These are phyloP conservation scores for Daldinia sp. DNA, from an alignment of 2,329 filamentous ascomycete species.

Conservation along the genomic window DNA sequence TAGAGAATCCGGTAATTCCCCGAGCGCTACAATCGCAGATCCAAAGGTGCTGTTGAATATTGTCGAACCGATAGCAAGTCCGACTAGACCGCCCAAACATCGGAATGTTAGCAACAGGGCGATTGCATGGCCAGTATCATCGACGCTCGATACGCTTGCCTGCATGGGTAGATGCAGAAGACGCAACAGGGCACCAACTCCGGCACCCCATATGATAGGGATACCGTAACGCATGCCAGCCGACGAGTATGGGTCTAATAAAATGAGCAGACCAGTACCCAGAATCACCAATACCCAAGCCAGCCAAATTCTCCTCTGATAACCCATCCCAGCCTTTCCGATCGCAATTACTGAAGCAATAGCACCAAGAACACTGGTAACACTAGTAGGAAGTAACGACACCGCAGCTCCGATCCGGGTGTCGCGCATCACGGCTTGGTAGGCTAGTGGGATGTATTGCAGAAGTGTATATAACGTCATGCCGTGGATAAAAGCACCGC, in stretches of 20 bases:
- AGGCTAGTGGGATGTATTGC: constrained; percentile 48
- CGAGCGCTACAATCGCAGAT: constrained; percentile 26
- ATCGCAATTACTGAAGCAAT: constrained; percentile 33
- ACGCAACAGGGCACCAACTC: constrained; percentile 37
- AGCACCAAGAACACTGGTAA: constrained; percentile 27
- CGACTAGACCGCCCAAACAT: constrained; percentile 50
- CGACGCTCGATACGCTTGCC: constrained; percentile 45
- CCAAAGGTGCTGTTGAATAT: constrained; percentile 48
- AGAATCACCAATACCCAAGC: constrained; percentile 37
- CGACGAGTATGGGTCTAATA: constrained; percentile 32
- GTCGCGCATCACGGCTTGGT: constrained; percentile 47
- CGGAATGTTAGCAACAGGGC: constrained; percentile 48
- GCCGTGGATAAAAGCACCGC: constrained; percentile 46
- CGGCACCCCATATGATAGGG: constrained; percentile 43
- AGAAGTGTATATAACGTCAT: constrained; percentile 43
- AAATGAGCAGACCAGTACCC: constrained; percentile 36
- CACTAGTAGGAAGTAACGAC: constrained; percentile 40
- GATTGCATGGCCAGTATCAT: constrained; percentile 49
- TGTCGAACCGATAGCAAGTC: constrained; percentile 48
- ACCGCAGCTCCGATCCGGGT: constrained; percentile 43
- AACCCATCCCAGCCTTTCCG: constrained; percentile 27
- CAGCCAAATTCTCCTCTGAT: constrained; percentile 37
- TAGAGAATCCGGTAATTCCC: constrained; percentile 28
- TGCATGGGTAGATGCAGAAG: constrained; percentile 45
- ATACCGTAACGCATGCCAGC: constrained; percentile 33